A percentile compares a stretch with the other conserved stretches of the same genome.
These are phyloP conservation scores for Scutellaria galericulata DNA, from an alignment of 257 asterid species.

Conservation along the genomic window DNA sequence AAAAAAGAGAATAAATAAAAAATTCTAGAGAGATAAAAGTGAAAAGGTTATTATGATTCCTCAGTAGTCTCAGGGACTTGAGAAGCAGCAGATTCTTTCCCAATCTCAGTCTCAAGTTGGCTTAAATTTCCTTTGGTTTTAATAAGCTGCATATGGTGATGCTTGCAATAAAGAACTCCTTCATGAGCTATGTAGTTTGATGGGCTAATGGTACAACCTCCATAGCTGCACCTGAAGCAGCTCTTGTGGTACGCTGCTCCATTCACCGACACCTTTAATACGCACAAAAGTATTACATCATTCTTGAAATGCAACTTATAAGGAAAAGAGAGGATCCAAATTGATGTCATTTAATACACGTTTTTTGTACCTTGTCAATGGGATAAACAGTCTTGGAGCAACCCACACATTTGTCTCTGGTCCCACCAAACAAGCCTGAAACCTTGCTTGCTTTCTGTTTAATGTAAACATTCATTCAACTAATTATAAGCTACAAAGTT, in stretches of 20 bases:
- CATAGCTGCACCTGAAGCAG: conserved; percentile 79
- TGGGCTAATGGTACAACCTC: conserved; percentile 81
- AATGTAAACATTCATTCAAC: background rate
- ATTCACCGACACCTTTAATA: conserved; percentile 56
- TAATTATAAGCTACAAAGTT: background rate
- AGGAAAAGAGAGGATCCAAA: too few species aligned
- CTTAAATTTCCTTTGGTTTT: conserved; percentile 72
- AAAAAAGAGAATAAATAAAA: too few species aligned
- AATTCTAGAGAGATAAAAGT: conserved; percentile 11
- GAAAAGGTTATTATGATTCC: conserved; percentile 18
- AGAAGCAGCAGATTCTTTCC: conserved; percentile 34
- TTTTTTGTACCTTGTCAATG: conserved; percentile 60
- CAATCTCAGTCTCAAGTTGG: conserved; percentile 55
- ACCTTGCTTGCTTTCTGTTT: conserved; percentile 59
- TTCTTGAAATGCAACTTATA: too few species aligned
- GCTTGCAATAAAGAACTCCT: conserved; percentile 77
- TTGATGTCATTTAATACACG: background rate
- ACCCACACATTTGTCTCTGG: conserved; percentile 71
- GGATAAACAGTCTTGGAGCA: conserved; percentile 75
- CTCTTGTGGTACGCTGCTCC: conserved; percentile 67
- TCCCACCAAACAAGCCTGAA: conserved; percentile 65
- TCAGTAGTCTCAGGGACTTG: conserved; percentile 3
- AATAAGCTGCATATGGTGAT: conserved; percentile 73
- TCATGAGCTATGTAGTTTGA: conserved; percentile 78
- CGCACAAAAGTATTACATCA: too few species aligned